phyloP scores from a whole-genome alignment of 2,329 filamentous ascomycete species.

The Pseudocercospora eumusae region DNA sequence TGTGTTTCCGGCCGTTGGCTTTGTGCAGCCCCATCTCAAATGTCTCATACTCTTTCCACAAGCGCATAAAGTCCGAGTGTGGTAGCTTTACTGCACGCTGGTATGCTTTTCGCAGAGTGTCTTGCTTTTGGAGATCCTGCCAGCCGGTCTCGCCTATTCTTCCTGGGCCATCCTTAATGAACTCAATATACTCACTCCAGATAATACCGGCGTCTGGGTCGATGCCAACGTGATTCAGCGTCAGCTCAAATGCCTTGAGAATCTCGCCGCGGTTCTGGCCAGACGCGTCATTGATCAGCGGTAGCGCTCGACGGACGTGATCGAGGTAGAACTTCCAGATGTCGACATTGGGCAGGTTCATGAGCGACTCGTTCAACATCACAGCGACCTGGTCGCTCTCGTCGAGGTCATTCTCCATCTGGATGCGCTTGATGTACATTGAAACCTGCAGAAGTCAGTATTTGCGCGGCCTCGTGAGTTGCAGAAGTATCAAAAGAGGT shows the following conservation, averaged over 20 bases:
- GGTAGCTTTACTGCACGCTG: slow-evolving; percentile 87
- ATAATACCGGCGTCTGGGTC: slow-evolving; percentile 87
- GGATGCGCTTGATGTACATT: slow-evolving; percentile 84
- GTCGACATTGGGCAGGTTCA: slow-evolving; percentile 76
- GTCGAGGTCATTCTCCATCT: slow-evolving; percentile 85
- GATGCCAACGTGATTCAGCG: slow-evolving; percentile 83
- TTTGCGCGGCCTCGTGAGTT: slow-evolving; percentile 2
- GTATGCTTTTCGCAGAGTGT: slow-evolving; percentile 86
- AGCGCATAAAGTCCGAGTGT: slow-evolving; percentile 73
- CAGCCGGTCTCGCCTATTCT: slow-evolving; percentile 75
- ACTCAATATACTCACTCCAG: slow-evolving; percentile 94
- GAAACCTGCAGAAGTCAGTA: slow-evolving; percentile 65
- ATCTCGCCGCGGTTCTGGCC: slow-evolving; percentile 78
- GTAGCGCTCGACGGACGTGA: slow-evolving; percentile 89
- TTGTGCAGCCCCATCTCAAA: slow-evolving; percentile 96
- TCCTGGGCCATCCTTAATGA: slow-evolving; percentile 85
- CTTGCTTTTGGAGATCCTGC: slow-evolving; percentile 99
- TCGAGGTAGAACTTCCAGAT: slow-evolving; percentile 94
- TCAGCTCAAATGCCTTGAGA: slow-evolving; percentile 86
- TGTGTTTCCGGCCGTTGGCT: slow-evolving; percentile 86
- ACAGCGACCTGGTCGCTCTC: slow-evolving; percentile 78
- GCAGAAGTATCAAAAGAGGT: background rate
- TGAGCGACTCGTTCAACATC: slow-evolving; percentile 78
- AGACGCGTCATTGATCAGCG: slow-evolving; percentile 75
- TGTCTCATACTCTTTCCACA: slow-evolving; percentile 98